Evolutionary conservation across 768 basidiomycete species (phyloP).

Genomic region (Suillus weaverae): DNA sequence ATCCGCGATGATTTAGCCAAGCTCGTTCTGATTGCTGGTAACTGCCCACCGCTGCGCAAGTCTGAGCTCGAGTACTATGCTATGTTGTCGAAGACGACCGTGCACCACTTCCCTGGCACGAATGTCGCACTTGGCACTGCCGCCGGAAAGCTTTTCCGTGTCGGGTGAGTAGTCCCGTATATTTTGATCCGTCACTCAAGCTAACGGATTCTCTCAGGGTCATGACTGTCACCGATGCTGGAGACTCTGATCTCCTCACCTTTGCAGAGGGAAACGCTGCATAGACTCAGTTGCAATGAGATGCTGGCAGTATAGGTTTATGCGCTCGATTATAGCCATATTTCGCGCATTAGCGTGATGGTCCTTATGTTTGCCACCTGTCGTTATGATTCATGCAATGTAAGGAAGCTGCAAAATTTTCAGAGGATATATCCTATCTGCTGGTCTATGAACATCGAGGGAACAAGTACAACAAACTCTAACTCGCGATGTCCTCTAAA

Average conservation of each 20-base stretch:
- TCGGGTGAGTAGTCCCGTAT: conserved; percentile 59
- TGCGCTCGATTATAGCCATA: background rate
- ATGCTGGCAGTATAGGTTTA: background rate
- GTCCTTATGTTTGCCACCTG: background rate
- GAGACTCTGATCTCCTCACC: conserved; percentile 93
- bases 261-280: conserved; percentile 74
- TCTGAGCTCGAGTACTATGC: conserved; percentile 99
- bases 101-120: conserved; percentile 97
- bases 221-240: conserved; percentile 95
- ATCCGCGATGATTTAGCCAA: conserved; percentile 62
- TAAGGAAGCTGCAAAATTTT: background rate
- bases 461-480: too few species aligned
- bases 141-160: conserved; percentile 98
- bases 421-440: too few species aligned
- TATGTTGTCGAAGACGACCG: conserved; percentile 98
- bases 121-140: conserved; percentile 99
- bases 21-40: conserved; percentile 97
- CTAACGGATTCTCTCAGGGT: conserved; percentile 53
- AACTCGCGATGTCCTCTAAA: background rate
- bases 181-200: background rate
- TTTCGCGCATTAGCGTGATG: background rate
- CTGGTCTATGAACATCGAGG: too few species aligned
- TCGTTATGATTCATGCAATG: background rate
- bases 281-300: conserved; percentile 27
- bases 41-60: conserved; percentile 98